Evolutionary conservation across 1,139 yeast genomes (phyloP), one percentile per base, ranked within the genome.

Genomic region (Trichomonascaceae sp.): DNA sequence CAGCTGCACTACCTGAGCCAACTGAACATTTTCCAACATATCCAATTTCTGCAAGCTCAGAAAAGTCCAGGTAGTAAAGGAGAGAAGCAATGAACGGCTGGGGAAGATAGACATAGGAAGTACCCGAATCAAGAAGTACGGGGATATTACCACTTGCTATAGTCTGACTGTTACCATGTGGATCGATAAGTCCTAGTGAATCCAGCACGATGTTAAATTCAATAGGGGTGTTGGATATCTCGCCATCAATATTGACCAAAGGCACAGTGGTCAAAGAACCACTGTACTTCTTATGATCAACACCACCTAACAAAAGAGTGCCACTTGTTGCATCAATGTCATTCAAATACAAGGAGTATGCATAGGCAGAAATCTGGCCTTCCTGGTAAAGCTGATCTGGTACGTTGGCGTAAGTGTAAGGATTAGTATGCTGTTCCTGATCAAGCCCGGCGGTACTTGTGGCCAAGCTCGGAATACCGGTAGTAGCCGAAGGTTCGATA

Each of bases 321-420:
- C 86, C 86, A 1, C 66, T 56, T 43, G 63, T 61, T 9, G 79
- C 65, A 20, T 69, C 70, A 12, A 66, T 59, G 30, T 73, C 69
- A 54, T 76, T 74, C 59, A 83, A 74, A 68, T 77, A 82, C 51
- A 84, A 67, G 7, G 87, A 82, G 65, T 80, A 83, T 10, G 81
- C 75, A 38, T 66, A 69, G 50, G 74, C 70, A 27, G 71, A 66
- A 57, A 82, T 83, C 45, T 68, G 55, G 0, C 84, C 84, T 57
- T 73, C 74, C 48, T 70, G 65, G 63, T 73, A 74, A 68, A 82
- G 68, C 54, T 71, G 71, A 39, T 67, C 60, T 13, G 63, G 63
- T 9, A 59, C 53, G 48, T 61, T 61, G 43, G 57, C 50, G 46
- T 61, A 61, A 1, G 47, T 19, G 30, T 39, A 41, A 1, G 45